A percentile compares a stretch with the other conserved stretches of the same genome.
Conservation (phyloP, 495 filamentous ascomycete species). For the Aspergillus steynii region DNA sequence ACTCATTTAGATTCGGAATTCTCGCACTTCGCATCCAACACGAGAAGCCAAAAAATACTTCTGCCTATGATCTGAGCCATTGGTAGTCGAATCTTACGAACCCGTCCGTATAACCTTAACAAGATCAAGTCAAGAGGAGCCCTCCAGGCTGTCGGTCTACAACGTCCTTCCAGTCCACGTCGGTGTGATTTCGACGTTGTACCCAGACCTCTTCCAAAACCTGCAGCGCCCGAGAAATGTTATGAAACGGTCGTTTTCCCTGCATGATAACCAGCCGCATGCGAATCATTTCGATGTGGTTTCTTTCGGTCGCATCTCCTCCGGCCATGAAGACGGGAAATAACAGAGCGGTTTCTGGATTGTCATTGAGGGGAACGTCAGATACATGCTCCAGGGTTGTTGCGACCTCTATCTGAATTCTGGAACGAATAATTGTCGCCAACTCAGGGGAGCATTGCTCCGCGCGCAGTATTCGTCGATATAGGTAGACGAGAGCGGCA, state of each 20-base stretch:
- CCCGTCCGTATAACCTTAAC: no score
- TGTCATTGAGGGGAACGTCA: neutral
- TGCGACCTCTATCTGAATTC: neutral
- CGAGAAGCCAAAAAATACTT: no score
- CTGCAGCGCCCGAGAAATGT: neutral
- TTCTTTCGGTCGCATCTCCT: neutral
- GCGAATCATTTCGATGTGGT: neutral
- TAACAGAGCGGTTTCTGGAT: neutral
- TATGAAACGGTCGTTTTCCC: constrained; percentile 1
- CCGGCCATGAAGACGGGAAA: neutral
- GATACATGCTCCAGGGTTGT: neutral
- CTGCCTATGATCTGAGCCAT: no score
- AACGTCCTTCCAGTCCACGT: neutral
- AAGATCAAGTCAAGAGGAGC: neutral
- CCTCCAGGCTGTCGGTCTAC: neutral
- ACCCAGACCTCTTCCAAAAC: neutral
- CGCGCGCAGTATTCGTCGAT: neutral
- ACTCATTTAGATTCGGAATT: no score
- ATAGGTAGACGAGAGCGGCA: neutral
- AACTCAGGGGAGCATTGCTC: neutral
- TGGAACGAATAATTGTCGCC: neutral
- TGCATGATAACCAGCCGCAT: neutral
- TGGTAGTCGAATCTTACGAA: no score
- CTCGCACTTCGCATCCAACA: no score
- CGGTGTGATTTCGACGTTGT: neutral